phyloP scores from a whole-genome alignment of 441 rosid species.

The Heliophila coronopifolia region DNA sequence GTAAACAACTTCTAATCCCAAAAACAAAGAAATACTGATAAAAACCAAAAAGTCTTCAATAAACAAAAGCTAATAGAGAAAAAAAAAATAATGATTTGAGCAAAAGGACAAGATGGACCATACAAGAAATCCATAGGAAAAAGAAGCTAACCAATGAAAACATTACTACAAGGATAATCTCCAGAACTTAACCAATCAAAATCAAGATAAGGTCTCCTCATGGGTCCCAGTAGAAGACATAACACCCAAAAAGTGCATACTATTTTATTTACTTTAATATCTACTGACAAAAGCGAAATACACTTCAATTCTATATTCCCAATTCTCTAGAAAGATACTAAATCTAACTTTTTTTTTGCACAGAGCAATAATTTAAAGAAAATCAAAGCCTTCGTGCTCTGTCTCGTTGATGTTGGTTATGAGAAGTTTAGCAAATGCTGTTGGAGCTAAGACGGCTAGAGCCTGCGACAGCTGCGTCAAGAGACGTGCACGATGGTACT shows the following conservation, averaged over 20 bases:
- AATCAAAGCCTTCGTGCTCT: conserved; percentile 8
- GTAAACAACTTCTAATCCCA: not conserved
- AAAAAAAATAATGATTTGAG: conserved; percentile 16
- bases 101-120: conserved; percentile 27
- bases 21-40: conserved; percentile 6
- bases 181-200: conserved; percentile 42
- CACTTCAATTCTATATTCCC: conserved; percentile 19
- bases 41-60: conserved; percentile 14
- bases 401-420: conserved; percentile 17
- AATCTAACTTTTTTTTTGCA: conserved; percentile 10
- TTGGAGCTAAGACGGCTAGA: conserved; percentile 81
- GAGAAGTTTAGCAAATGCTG: conserved; percentile 53
- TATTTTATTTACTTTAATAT: not conserved
- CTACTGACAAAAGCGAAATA: conserved; percentile 23
- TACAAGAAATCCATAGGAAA: conserved; percentile 55
- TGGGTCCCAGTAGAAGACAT: conserved; percentile 31
- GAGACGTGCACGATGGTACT: conserved; percentile 84
- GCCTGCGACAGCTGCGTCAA: conserved; percentile 82
- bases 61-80: not conserved
- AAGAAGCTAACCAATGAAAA: conserved; percentile 46
- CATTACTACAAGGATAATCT: conserved; percentile 39
- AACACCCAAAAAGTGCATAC: conserved; percentile 30
- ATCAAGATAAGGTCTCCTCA: conserved; percentile 50
- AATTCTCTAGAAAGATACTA: not conserved
- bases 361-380: conserved; percentile 6